A percentile compares a stretch with the other conserved stretches of the same genome.
Conservation (phyloP, 495 filamentous ascomycete species). For the Xylaria palmicola region DNA sequence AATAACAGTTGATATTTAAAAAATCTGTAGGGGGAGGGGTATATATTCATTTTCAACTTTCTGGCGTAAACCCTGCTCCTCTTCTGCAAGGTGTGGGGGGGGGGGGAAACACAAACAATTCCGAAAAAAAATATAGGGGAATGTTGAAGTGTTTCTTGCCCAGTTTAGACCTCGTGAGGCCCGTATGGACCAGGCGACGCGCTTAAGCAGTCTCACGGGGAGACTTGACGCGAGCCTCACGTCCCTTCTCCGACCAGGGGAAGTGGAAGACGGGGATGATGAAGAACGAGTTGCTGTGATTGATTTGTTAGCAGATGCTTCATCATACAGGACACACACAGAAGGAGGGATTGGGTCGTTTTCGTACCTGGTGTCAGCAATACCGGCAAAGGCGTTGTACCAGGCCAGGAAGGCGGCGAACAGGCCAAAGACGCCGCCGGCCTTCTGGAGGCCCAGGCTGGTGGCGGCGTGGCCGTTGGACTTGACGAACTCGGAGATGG, state of each 20-base stretch:
- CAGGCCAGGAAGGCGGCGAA: constrained; percentile 88
- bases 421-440: constrained; percentile 86
- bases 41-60: too few species aligned
- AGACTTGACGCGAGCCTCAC: constrained; percentile 50
- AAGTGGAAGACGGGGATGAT: constrained; percentile 92
- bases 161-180: too few species aligned
- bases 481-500: constrained; percentile 63
- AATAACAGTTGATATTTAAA: too few species aligned
- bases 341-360: not conserved
- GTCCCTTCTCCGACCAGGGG: constrained; percentile 91
- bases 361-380: constrained; percentile 78
- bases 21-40: too few species aligned
- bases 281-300: constrained; percentile 81
- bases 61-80: too few species aligned
- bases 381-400: constrained; percentile 97
- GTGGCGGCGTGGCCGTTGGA: constrained; percentile 29
- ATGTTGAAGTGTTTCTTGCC: too few species aligned
- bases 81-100: too few species aligned
- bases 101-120: too few species aligned
- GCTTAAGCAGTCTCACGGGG: constrained; percentile 36
- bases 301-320: constrained; percentile 13
- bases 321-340: too few species aligned
- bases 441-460: constrained; percentile 57
- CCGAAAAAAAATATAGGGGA: too few species aligned
- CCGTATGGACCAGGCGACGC: not conserved